These are phyloP conservation scores for Globisporangium iwayamae DNA, from an alignment of 352 stramenopile species.

Conservation along the genomic window DNA sequence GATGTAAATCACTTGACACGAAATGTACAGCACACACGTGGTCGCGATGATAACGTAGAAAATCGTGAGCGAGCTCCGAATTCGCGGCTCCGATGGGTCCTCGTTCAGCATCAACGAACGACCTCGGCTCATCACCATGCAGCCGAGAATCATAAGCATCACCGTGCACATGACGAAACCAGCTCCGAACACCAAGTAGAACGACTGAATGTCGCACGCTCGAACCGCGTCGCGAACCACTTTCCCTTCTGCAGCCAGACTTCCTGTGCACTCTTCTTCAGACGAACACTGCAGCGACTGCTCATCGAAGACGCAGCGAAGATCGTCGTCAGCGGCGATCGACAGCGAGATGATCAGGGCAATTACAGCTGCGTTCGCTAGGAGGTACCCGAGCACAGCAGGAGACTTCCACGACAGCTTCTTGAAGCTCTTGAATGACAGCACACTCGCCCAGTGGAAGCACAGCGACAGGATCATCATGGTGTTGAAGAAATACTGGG, in stretches of 20 bases:
- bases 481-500: constrained; percentile 87
- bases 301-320: constrained; percentile 72
- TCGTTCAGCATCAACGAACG: constrained; percentile 85
- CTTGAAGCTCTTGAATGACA: constrained; percentile 86
- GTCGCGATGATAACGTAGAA: constrained; percentile 88
- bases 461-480: constrained; percentile 87
- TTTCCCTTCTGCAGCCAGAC: constrained; percentile 61
- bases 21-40: constrained; percentile 84
- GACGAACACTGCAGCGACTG: constrained; percentile 55
- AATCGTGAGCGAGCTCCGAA: constrained; percentile 82
- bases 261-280: constrained; percentile 44
- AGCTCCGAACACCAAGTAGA: constrained; percentile 72
- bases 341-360: constrained; percentile 66
- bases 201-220: constrained; percentile 73
- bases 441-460: constrained; percentile 82
- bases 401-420: constrained; percentile 81
- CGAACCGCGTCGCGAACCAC: constrained; percentile 68
- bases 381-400: constrained; percentile 65
- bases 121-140: constrained; percentile 84
- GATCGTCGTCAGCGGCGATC: constrained; percentile 41
- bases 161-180: constrained; percentile 84
- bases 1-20: constrained; percentile 86
- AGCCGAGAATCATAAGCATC: constrained; percentile 82
- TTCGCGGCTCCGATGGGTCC: constrained; percentile 74
- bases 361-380: constrained; percentile 60